Conservation (phyloP, 768 basidiomycete species). For the Clavaria fumosa region DNA sequence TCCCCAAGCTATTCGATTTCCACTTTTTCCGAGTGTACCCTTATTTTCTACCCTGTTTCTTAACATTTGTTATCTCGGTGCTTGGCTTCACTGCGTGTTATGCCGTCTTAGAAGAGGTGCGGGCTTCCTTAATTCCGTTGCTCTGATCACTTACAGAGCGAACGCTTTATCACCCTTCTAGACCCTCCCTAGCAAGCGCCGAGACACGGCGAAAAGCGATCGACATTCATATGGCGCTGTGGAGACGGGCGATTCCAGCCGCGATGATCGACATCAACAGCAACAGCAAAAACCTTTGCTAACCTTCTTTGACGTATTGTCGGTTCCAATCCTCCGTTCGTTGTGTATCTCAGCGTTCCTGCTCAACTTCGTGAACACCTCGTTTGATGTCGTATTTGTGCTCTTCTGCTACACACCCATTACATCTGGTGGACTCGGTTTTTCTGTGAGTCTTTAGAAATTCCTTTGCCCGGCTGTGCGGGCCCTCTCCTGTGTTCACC, state of each 20-base stretch:
- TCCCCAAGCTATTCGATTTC: conserved; percentile 22
- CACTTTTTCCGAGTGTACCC: conserved; percentile 16
- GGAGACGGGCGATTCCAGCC: too few relatives aligned
- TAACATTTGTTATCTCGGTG: conserved; percentile 5
- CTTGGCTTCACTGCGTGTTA: conserved; percentile 14
- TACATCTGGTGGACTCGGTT: conserved; percentile 28
- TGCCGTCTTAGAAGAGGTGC: conserved; percentile 42
- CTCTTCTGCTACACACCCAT: conserved; percentile 49
- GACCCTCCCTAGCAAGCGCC: too few relatives aligned
- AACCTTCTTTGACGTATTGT: conserved; percentile 25
- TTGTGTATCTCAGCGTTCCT: conserved; percentile 34
- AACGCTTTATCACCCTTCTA: too few relatives aligned
- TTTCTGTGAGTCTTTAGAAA: conserved; percentile 15
- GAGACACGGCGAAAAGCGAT: too few relatives aligned
- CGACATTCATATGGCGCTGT: too few relatives aligned
- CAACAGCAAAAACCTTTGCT: too few relatives aligned
- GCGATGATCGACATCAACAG: too few relatives aligned
- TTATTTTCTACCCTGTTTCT: conserved; percentile 6
- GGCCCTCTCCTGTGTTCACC: conserved; percentile 29
- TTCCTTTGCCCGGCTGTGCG: conserved; percentile 2
- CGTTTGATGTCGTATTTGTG: conserved; percentile 48
- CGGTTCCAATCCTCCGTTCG: conserved; percentile 34
- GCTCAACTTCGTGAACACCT: conserved; percentile 34
- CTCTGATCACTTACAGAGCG: too few relatives aligned
- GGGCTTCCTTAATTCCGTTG: too few relatives aligned